Percentiles rank a stretch among this genome's conserved stretches.
phyloP scores from a whole-genome alignment of 768 basidiomycete genomes.

The Dacryopinax spathularia region DNA sequence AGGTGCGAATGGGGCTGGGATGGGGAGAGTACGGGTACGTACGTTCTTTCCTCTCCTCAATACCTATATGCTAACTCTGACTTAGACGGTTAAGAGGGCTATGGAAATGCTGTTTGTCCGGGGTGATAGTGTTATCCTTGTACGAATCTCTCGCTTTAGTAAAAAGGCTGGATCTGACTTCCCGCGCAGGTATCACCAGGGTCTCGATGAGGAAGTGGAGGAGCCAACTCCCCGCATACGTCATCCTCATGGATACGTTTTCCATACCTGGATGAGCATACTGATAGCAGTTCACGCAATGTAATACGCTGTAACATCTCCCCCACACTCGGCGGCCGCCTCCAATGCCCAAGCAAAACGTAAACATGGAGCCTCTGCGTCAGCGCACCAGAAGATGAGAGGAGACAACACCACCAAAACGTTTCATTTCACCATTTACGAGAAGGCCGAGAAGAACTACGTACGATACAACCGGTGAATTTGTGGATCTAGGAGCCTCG shows the following conservation, averaged over 20 bases:
- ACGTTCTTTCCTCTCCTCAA: not conserved
- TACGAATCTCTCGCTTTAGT: constrained; percentile 27
- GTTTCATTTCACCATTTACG: too few relatives aligned
- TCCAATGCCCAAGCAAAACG: not conserved
- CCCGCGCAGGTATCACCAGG: not conserved
- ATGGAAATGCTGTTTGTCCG: constrained; percentile 97
- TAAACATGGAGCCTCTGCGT: too few relatives aligned
- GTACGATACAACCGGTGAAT: not conserved
- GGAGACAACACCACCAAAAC: too few relatives aligned
- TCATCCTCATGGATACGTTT: too few relatives aligned
- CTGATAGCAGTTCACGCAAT: not conserved
- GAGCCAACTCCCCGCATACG: too few relatives aligned
- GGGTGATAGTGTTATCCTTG: constrained; percentile 93
- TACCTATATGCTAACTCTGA: not conserved
- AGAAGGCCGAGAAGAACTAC: not conserved
- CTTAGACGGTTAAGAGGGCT: constrained; percentile 77
- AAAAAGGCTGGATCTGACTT: not conserved
- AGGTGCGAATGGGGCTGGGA: constrained; percentile 20
- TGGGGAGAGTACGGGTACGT: not conserved
- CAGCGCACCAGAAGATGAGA: too few relatives aligned
- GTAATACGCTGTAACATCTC: not conserved
- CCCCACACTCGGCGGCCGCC: too few relatives aligned
- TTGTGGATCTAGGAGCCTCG: not conserved
- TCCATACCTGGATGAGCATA: not conserved
- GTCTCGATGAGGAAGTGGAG: not conserved